Evolutionary conservation across 768 basidiomycete genomes (phyloP), one percentile per base, ranked within the genome.

Genomic region (Serpula lacrymans): DNA sequence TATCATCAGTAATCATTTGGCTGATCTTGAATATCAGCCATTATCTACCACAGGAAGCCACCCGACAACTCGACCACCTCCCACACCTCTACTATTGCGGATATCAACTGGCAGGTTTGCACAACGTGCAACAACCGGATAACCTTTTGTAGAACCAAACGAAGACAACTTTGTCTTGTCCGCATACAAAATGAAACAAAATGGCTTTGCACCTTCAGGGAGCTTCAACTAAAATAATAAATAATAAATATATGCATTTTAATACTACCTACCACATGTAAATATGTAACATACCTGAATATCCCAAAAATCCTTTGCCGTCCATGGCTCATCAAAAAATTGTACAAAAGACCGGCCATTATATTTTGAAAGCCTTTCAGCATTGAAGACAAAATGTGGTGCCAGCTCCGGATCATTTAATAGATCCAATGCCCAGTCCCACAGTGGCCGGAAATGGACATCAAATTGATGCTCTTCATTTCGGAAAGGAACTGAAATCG

Each of bases 281-380:
- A 21, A 33, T 22, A 16, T 27, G 29, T 18, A 17, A 41, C 48
- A 18, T 47, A 68, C 69, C 53, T 72, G 65, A 5, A 58, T 45
- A 7, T 65, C 47, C 67, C 66, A 70, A 18, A 55, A 68, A 3
- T 29, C 13, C 23, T 68, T 34, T 2, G 57, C 68, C 6, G 64
- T 67, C 59, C 66, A 68, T 4, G 68, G 67, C 32, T 72, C 64
- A 37, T 64, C 45, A 20, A 58, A 36, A 37, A 67, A 59, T 0
- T 55, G 45, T 7, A 58, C 47, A 37, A 58, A 69, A n/a, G 8
- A 17, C 4, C n/a, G n/a, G 10, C 53, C 58, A 46, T 64, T 49
- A 37, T 50, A 64, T 25, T 52, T 59, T 43, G 38, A 69, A 3
- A 49, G 42, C 11, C 32, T 39, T 24, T 56, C 30, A 5, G 64